Conservation (phyloP, 2,329 filamentous ascomycete genomes). For the Fusarium sp. region DNA sequence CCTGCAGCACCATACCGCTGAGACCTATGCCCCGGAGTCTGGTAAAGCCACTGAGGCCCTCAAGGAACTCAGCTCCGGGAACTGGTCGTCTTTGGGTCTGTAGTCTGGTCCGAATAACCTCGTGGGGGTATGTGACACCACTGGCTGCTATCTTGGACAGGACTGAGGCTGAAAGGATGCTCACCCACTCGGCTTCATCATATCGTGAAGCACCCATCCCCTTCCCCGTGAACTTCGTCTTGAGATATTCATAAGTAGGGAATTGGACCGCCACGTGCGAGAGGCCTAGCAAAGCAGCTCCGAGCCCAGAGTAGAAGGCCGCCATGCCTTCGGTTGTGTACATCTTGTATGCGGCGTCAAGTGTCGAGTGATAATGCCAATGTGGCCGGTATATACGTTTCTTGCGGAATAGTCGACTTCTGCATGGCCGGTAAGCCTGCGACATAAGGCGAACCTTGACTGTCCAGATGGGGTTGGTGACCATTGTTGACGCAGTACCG, state of each 20-base stretch:
- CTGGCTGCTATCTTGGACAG: constrained; percentile 94
- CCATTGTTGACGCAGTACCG: constrained; percentile 86
- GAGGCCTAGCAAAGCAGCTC: constrained; percentile 88
- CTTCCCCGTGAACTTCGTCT: constrained; percentile 87
- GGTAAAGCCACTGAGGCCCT: constrained; percentile 57
- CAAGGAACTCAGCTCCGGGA: constrained; percentile 62
- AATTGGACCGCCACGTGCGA: constrained; percentile 98
- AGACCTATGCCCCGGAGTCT: constrained; percentile 33
- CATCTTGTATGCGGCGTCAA: constrained; percentile 95
- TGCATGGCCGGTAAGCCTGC: constrained; percentile 71
- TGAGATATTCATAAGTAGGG: constrained; percentile 92
- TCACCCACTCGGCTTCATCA: constrained; percentile 75
- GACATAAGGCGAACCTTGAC: constrained; percentile 99
- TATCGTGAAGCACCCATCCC: constrained; percentile 77
- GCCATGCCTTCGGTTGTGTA: constrained; percentile 86
- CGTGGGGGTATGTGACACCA: constrained; percentile 94
- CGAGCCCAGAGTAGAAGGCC: constrained; percentile 95
- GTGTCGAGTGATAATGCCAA: constrained; percentile 90
- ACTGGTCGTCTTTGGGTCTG: constrained; percentile 88
- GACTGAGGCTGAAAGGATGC: constrained; percentile 87
- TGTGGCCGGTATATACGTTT: constrained; percentile 50
- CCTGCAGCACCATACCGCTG: constrained; percentile 30
- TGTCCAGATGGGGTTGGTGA: constrained; percentile 99
- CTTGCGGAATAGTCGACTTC: neutral
- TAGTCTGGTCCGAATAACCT: constrained; percentile 91